A percentile compares a stretch with the other conserved stretches of the same genome.
phyloP scores from a whole-genome alignment of 2,329 filamentous ascomycete genomes.

The Epicoccum nigrum region DNA sequence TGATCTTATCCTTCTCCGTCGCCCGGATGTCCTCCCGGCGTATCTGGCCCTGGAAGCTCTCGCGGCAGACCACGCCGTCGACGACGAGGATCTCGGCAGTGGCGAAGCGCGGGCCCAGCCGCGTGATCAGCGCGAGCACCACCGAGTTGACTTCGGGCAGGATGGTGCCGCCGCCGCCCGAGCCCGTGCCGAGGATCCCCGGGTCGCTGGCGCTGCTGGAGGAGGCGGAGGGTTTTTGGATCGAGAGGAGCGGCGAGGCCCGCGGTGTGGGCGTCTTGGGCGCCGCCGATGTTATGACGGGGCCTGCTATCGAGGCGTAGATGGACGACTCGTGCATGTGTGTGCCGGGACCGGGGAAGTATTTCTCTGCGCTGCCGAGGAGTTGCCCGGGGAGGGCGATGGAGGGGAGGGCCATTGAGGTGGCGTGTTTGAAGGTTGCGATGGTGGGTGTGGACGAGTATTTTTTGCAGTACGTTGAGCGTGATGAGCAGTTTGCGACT shows the following conservation, averaged over 20 bases:
- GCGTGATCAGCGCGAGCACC: conserved; percentile 84
- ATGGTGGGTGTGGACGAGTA: not conserved
- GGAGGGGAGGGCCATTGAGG: conserved; percentile 43
- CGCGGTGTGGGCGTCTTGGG: conserved; percentile 58
- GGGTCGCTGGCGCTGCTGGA: too few relatives aligned
- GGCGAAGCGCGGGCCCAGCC: conserved; percentile 84
- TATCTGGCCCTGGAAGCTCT: conserved; percentile 85
- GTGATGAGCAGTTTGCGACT: not conserved
- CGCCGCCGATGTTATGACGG: conserved; percentile 59
- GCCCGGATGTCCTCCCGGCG: conserved; percentile 89
- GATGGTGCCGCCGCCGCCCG: conserved; percentile 65
- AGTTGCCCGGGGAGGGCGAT: conserved; percentile 81
- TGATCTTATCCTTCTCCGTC: conserved; percentile 94
- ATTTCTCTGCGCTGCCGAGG: conserved; percentile 71
- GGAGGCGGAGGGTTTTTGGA: conserved; percentile 32
- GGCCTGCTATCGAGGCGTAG: conserved; percentile 82
- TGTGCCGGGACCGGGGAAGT: conserved; percentile 78
- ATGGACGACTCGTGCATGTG: conserved; percentile 78
- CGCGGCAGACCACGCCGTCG: conserved; percentile 67
- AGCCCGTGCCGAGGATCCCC: conserved; percentile 28
- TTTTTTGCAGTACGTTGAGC: not conserved
- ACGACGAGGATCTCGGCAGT: conserved; percentile 86
- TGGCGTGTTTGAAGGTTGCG: not conserved
- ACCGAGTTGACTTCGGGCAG: conserved; percentile 81
- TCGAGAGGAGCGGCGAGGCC: conserved; percentile 44